Evolutionary conservation across 352 stramenopile genomes (phyloP), one percentile per base, ranked within the genome.

Genomic region (Globisporangium parvum): DNA sequence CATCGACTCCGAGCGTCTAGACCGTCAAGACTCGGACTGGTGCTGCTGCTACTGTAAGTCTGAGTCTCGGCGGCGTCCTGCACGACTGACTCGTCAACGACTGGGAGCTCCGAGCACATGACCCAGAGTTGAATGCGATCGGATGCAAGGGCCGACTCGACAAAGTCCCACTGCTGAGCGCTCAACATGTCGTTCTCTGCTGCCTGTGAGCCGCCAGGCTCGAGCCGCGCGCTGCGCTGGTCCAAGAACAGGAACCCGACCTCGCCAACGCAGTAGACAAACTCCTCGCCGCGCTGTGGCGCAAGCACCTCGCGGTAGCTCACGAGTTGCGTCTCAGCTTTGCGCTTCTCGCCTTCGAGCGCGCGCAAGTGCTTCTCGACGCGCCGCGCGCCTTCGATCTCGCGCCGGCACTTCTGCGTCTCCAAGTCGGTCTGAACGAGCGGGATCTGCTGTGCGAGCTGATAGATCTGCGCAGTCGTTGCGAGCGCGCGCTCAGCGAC

Each of bases 241-340:
- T 93, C 84, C n/a, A 92, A 26, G 18, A 90, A 55, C 12, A 93
- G 45, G 39, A 93, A 59, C 0, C 57, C 71, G 44, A 90, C 66
- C 6, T 59, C 47, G 0, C 79, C 78, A 0, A 88, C 15, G 26
- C 57, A 58, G 35, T 75, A 69, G 0, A 75, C 24, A 51, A 76
- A 88, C 45, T 93, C 81, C 50, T 91, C 77, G 0, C 77, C 80
- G 24, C 68, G 73, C n/a, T 77, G 71, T 23, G 80, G 73, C 5
- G 63, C 73, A 40, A 88, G 41, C 1, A 89, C 4, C 31, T 90
- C 72, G 42, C 83, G 84, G 54, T 66, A 88, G 37, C 74, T 88
- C 40, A 87, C 62, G 14, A 88, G 47, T 23, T 80, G 66, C 28
- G 71, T 80, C 57, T 87, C 68, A 9, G 69, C 33, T 40, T 74